A percentile compares a stretch with the other conserved stretches of the same genome.
Conservation (phyloP, 805 yeast genomes). For the Monosporozyma unispora region DNA sequence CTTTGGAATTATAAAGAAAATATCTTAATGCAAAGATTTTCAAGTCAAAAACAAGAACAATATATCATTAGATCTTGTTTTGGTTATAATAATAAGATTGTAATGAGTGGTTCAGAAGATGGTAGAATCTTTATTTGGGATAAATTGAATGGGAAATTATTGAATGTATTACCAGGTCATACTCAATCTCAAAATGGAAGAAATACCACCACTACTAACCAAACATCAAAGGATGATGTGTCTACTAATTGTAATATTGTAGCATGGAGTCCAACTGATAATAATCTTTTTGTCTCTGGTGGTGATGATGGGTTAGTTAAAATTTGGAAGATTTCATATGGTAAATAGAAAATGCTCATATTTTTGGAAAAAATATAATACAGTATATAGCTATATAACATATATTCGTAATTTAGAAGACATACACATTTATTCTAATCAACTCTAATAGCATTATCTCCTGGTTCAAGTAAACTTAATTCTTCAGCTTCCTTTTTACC, state of each 20-base stretch:
- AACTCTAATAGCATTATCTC: background rate
- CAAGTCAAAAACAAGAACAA: conserved; percentile 65
- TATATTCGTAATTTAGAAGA: background rate
- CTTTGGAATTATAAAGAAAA: conserved; percentile 66
- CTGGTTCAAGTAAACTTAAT: conserved; percentile 19
- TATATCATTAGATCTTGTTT: conserved; percentile 69
- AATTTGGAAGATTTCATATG: conserved; percentile 48
- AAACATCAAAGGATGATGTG: conserved; percentile 10
- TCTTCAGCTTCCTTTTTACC: conserved; percentile 49
- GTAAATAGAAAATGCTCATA: conserved; percentile 1
- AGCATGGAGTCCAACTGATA: conserved; percentile 52
- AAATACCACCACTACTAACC: too few species aligned
- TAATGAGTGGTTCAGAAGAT: conserved; percentile 80
- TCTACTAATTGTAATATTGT: conserved; percentile 57
- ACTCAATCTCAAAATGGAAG: too few species aligned
- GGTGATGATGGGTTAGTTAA: conserved; percentile 72
- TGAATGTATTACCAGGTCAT: conserved; percentile 33
- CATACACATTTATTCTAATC: too few species aligned
- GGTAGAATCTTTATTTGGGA: conserved; percentile 75
- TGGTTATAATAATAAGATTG: conserved; percentile 60
- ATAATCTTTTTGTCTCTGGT: conserved; percentile 63
- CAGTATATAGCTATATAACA: background rate
- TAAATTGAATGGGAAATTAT: conserved; percentile 54
- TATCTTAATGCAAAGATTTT: conserved; percentile 49
- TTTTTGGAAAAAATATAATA: too few species aligned